A percentile compares a stretch with the other conserved stretches of the same genome.
Conservation (phyloP, 345 rosid genomes). For the Crucihimalaya himalaica region DNA sequence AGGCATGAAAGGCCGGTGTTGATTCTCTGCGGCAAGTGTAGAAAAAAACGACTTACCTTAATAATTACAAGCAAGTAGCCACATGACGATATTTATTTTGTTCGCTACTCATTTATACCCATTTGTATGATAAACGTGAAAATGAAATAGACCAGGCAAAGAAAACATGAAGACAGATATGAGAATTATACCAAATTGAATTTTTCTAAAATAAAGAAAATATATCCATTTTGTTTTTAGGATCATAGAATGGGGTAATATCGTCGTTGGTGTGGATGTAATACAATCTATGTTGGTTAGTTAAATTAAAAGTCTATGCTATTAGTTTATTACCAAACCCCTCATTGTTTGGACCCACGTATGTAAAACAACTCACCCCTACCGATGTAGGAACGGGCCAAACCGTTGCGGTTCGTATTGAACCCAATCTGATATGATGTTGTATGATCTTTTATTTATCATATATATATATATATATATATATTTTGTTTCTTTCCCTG, state of each 20-base stretch:
- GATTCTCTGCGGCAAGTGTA: constrained; percentile 30
- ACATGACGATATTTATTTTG: constrained; percentile 10
- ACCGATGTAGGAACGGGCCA: constrained; percentile 7
- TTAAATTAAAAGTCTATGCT: background rate
- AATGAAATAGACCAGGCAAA: background rate
- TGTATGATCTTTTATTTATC: background rate
- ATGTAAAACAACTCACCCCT: constrained; percentile 13
- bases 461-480: too few relatives aligned
- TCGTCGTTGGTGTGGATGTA: background rate
- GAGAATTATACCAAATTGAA: background rate
- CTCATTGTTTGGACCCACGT: constrained; percentile 14
- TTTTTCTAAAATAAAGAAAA: background rate
- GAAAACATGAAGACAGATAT: background rate
- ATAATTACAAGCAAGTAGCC: constrained; percentile 14
- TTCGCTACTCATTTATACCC: constrained; percentile 17
- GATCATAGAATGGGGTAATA: background rate
- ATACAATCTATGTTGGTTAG: background rate
- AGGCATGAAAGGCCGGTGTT: constrained; percentile 28
- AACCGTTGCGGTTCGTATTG: background rate
- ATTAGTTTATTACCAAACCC: background rate
- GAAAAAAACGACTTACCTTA: constrained; percentile 10
- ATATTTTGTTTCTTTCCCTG: background rate
- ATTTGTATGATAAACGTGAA: constrained; percentile 16
- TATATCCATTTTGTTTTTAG: background rate
- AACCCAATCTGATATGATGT: background rate